Percentiles rank a stretch among this genome's conserved stretches.
phyloP scores from a whole-genome alignment of 1,139 yeast species.

The Suhomyces terraborum region DNA sequence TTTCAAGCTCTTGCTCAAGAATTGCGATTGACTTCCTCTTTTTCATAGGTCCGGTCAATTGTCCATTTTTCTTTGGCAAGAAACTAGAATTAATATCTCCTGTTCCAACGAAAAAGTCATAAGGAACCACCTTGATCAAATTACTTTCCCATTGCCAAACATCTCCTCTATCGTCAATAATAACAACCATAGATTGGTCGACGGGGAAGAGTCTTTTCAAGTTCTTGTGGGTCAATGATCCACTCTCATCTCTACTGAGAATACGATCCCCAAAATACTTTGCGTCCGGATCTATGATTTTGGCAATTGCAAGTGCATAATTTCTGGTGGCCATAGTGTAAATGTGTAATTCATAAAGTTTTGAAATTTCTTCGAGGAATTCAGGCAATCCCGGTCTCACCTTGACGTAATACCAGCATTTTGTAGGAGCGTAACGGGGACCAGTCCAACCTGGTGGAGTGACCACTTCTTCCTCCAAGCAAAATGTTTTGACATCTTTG shows the following conservation, averaged over 20 bases:
- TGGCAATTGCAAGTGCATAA: constrained; percentile 88
- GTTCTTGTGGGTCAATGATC: constrained; percentile 86
- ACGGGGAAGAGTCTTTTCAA: constrained; percentile 89
- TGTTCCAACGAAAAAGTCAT: constrained; percentile 93
- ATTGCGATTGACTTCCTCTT: constrained; percentile 58
- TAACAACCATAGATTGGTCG: constrained; percentile 93
- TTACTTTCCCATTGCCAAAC: constrained; percentile 99
- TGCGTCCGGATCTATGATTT: constrained; percentile 88
- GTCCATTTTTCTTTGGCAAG: constrained; percentile 77
- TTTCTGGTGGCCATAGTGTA: constrained; percentile 99
- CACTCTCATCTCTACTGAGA: constrained; percentile 91
- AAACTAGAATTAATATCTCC: constrained; percentile 97
- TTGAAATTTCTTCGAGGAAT: constrained; percentile 64
- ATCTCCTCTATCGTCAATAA: constrained; percentile 97
- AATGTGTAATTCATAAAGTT: constrained; percentile 84
- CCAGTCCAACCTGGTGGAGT: constrained; percentile 61
- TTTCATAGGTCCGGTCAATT: constrained; percentile 68
- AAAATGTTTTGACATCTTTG: constrained; percentile 76
- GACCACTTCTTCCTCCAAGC: constrained; percentile 73
- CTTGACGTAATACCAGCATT: constrained; percentile 90
- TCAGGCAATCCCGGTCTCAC: constrained; percentile 82
- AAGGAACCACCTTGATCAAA: constrained; percentile 88
- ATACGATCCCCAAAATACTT: constrained; percentile 87
- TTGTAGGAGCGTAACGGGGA: constrained; percentile 55
- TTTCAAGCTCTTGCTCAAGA: constrained; percentile 38